These are phyloP conservation scores for Penicillium lividum DNA, from an alignment of 495 filamentous ascomycete genomes.

Conservation along the genomic window DNA sequence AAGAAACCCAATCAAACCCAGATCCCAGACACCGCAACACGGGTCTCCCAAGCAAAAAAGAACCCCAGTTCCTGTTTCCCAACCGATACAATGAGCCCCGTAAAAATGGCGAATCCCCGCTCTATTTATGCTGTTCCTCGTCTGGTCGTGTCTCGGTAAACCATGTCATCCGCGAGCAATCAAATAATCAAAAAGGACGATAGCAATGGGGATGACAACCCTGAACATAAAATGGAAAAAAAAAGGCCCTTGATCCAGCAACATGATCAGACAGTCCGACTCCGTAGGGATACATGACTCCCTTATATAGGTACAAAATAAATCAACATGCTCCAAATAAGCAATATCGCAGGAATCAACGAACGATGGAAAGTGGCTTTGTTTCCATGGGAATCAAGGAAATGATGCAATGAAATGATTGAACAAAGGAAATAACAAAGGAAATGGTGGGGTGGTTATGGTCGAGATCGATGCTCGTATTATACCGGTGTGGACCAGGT, in stretches of 20 bases:
- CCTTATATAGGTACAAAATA: conserved; percentile 33
- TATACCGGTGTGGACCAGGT: conserved; percentile 48
- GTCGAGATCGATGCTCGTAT: conserved; percentile 9
- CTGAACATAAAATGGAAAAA: conserved; percentile 17
- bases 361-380: conserved; percentile 21
- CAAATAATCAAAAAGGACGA: conserved; percentile 21
- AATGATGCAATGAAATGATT: conserved; percentile 24
- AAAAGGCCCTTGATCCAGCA: conserved; percentile 14
- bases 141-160: conserved; percentile 36
- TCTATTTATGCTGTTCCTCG: conserved; percentile 37
- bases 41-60: conserved; percentile 15
- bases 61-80: conserved; percentile 18
- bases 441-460: conserved; percentile 11
- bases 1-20: conserved; percentile 13
- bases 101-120: conserved; percentile 25
- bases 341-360: conserved; percentile 16
- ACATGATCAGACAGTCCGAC: conserved; percentile 35
- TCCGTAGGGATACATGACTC: conserved; percentile 35
- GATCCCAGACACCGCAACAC: conserved; percentile 25
- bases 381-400: conserved; percentile 31
- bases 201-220: conserved; percentile 18
- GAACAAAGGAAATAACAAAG: conserved; percentile 22
- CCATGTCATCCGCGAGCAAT: conserved; percentile 31
- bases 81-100: conserved; percentile 28
- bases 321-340: conserved; percentile 26